Conservation (phyloP, 768 basidiomycete species). For the Russula abietina region DNA sequence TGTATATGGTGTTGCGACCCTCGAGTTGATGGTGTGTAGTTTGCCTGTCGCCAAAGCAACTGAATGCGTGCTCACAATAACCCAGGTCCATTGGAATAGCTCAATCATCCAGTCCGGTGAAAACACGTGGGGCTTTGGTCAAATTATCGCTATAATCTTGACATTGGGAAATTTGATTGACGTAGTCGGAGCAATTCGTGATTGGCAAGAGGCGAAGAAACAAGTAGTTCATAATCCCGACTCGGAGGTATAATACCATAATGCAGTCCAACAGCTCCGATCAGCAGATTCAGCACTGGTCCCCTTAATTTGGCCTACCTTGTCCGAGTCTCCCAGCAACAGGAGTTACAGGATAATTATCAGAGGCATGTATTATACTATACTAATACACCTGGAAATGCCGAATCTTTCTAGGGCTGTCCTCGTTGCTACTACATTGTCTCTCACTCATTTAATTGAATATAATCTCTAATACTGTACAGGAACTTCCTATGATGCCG, state of each 20-base stretch:
- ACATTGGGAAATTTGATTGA: conserved; percentile 2
- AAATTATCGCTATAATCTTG: conserved; percentile 8
- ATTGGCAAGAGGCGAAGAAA: not conserved
- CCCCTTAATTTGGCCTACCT: not conserved
- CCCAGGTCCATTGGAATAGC: conserved; percentile 8
- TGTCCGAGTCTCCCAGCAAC: not conserved
- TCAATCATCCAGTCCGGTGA: conserved; percentile 6
- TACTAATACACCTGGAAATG: not conserved
- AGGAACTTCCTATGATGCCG: no score
- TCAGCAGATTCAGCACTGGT: no score
- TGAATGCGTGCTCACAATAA: not conserved
- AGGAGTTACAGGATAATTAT: not conserved
- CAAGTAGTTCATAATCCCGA: not conserved
- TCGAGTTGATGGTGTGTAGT: conserved; percentile 12
- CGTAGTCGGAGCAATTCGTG: not conserved
- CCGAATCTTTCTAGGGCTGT: not conserved
- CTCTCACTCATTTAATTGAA: not conserved
- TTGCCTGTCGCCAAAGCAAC: not conserved
- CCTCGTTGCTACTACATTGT: not conserved
- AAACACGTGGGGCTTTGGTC: conserved; percentile 11
- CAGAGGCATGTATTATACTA: not conserved
- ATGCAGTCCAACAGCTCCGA: not conserved
- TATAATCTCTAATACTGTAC: no score
- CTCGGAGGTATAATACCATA: not conserved
- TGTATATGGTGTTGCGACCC: conserved; percentile 3